A percentile compares a stretch with the other conserved stretches of the same genome.
Evolutionary conservation across 176 grass and related monocot genomes (phyloP).

Genomic region (Oropetium thomaeum): DNA sequence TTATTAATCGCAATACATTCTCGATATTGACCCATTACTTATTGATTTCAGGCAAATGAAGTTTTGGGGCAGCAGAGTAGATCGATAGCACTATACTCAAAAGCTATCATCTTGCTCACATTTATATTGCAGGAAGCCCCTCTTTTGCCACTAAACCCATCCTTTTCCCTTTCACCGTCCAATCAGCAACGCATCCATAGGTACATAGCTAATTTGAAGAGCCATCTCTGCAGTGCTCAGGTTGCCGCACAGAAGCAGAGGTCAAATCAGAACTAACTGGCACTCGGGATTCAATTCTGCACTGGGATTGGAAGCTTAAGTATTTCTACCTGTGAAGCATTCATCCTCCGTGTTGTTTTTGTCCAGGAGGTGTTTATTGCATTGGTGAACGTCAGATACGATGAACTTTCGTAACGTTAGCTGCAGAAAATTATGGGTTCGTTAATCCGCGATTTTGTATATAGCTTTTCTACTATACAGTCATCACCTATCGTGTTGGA

Average conservation of each 20-base stretch:
- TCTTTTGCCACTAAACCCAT: conserved; percentile 47
- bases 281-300: background rate
- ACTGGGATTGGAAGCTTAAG: conserved; percentile 30
- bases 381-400: background rate
- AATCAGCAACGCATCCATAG: conserved; percentile 50
- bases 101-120: conserved; percentile 64
- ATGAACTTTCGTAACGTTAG: conserved; percentile 21
- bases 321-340: conserved; percentile 2
- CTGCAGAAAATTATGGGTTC: background rate
- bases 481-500: background rate
- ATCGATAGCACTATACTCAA: conserved; percentile 52
- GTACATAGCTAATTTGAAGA: conserved; percentile 62
- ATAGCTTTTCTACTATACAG: conserved; percentile 2
- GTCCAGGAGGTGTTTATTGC: conserved; percentile 8
- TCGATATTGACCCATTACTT: background rate
- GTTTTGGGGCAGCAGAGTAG: conserved; percentile 48
- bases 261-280: conserved; percentile 30
- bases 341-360: conserved; percentile 27
- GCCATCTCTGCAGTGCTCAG: conserved; percentile 40
- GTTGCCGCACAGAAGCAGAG: conserved; percentile 31
- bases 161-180: conserved; percentile 47
- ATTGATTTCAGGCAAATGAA: conserved; percentile 53
- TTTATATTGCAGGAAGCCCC: conserved; percentile 64
- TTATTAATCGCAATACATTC: background rate
- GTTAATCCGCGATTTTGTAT: conserved; percentile 11